Evolutionary conservation across 495 filamentous ascomycete species (phyloP).

Genomic region (Bathelium albidoporum): DNA sequence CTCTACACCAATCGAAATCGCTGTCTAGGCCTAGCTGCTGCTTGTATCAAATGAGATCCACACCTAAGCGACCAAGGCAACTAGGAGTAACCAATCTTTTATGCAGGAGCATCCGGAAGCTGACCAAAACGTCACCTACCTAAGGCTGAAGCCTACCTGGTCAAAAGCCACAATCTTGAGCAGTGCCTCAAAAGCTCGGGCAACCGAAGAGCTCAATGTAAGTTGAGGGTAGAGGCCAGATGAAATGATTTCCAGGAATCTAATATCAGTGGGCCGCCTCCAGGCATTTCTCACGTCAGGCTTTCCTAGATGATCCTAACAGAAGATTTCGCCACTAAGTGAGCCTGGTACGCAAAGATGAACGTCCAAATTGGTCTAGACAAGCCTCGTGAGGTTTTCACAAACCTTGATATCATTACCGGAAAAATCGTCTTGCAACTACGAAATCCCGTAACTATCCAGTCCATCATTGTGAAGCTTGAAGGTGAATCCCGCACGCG

Average conservation of each 20-base stretch:
- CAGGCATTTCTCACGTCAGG: neutral
- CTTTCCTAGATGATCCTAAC: neutral
- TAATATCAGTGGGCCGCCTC: neutral
- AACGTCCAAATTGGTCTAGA: conserved; percentile 70
- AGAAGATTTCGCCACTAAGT: neutral
- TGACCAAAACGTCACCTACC: neutral
- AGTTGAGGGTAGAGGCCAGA: neutral
- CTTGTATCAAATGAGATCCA: neutral
- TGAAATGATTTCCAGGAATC: neutral
- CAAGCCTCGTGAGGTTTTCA: conserved; percentile 48
- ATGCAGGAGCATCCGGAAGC: neutral
- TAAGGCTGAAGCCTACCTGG: neutral
- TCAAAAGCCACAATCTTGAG: neutral
- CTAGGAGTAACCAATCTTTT: too few species aligned
- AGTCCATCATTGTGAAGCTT: conserved; percentile 79
- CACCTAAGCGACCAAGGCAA: neutral
- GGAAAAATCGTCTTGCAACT: conserved; percentile 59
- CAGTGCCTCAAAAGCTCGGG: neutral
- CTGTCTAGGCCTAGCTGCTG: neutral
- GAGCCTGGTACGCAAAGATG: conserved; percentile 40
- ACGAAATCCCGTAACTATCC: conserved; percentile 53
- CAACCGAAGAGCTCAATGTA: neutral
- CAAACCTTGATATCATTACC: conserved; percentile 75
- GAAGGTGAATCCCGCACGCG: conserved; percentile 78
- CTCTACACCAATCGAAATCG: neutral